Evolutionary conservation across 495 filamentous ascomycete genomes (phyloP).

Genomic region (Penicillium mononematosum): DNA sequence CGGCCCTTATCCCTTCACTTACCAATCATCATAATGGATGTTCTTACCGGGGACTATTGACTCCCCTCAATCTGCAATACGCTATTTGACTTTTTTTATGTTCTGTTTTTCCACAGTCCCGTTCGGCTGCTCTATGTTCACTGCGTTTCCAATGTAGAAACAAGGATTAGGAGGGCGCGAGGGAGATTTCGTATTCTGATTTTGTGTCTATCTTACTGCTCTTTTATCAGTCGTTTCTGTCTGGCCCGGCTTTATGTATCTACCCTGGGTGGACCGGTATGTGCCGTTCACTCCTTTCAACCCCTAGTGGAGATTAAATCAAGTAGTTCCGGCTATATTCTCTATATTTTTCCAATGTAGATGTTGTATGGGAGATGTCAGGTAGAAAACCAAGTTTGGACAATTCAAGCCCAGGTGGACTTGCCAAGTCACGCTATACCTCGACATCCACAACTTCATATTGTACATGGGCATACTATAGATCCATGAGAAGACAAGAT

Average conservation of each 20-base stretch:
- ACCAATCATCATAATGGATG: conserved; percentile 7
- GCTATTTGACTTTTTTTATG: conserved; percentile 4
- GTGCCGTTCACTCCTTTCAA: conserved; percentile 1
- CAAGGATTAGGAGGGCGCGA: conserved; percentile 31
- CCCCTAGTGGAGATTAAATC: conserved; percentile 9
- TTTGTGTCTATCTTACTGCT: conserved; percentile 13
- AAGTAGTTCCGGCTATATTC: not conserved
- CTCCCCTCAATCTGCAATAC: conserved; percentile 4
- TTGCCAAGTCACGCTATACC: not conserved
- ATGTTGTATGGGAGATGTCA: not conserved
- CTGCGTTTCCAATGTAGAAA: conserved; percentile 30
- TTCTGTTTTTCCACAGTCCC: conserved; percentile 14
- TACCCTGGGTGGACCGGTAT: conserved; percentile 13
- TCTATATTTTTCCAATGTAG: not conserved
- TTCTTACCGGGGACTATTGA: conserved; percentile 6
- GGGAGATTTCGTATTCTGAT: conserved; percentile 23
- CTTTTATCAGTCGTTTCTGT: conserved; percentile 3
- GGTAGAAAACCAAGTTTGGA: not conserved
- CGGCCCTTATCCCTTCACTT: not conserved
- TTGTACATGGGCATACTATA: not conserved
- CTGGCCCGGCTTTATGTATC: conserved; percentile 4
- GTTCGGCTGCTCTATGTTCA: conserved; percentile 18
- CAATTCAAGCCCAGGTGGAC: not conserved
- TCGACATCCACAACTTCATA: not conserved
- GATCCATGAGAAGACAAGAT: not conserved